Base-by-base conservation (phyloP, 176 grass and related monocot species). In the Carex littledalei region DNA sequence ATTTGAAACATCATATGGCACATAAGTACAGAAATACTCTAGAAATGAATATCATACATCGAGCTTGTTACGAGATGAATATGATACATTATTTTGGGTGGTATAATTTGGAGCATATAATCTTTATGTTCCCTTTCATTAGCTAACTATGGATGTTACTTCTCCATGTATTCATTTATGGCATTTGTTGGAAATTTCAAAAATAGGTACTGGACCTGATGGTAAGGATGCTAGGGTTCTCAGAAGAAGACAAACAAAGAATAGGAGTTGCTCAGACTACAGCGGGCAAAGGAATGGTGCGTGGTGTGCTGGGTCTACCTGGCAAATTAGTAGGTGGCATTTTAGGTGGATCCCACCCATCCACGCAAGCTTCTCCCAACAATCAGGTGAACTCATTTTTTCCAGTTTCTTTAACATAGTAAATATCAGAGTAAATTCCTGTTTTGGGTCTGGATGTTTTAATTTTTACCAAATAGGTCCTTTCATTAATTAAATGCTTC, bases 151-250 rank as follows among this genome's bases (percentile, higher is more conserved):
- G 47, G 26, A 34, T 56, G 10, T 56, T 78, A 12, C 50, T 78
- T 77, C 32, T 54, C 6, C 5, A 77, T 55, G 47, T 31, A 39
- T 31, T 73, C n/a, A 73, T 50, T 55, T 17, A 77, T 55, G 73
- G 49, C 1, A 11, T 77, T 76, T 31, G 3, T 31, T 31, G 21
- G 49, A 55, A 31, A 31, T 54, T 76, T 14, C 5, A 82, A 20
- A 22, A 39, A 35, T 63, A 99, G 97, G 97, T 99, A 84, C 78
- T 99, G 71, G 93, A 99, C 55, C 90, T 96, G 63, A 96, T 99
- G 86, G 93, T 92, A 81, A 89, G 97, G 67, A 94, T 99, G 93
- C 91, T 99, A 90, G 97, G 97, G 50, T 99, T 99, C 85, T 92
- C 93, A 0, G 93, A 92, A 67, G 97, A 99, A 92, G 97, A 99